Base-by-base conservation (phyloP, 2,329 filamentous ascomycete genomes). In the Torrubiella hemipterigena region DNA sequence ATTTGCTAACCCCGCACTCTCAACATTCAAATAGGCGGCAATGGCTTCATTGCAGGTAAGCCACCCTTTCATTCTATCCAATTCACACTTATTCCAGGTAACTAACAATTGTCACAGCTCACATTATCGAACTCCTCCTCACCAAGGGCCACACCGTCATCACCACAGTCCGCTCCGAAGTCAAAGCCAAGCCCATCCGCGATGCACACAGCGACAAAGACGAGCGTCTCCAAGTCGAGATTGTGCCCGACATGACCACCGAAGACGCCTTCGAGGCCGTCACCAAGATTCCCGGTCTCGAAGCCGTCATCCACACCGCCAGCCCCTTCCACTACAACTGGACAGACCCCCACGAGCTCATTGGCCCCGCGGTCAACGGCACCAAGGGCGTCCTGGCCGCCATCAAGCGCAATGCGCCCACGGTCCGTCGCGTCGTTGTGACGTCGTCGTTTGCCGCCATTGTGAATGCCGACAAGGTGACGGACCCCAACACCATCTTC, bases 161-260 rank as follows among this genome's bases (percentile, higher is more conserved):
- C 37, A 72, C 68, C 22, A 74, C 69, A 1, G 68, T 73, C 32
- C 64, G 69, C 27, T 62, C 59, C 27, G 59, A 71, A 38, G 56
- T 61, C 28, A 73, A 74, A 46, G 69, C 69, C 13, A 42, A 57
- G 27, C 60, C 59, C 42, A 66, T 75, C 38, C 61, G 61, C 28
- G 53, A 57, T 31, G 62, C 67, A 8, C 59, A 71, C 46, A 55
- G 63, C 3, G 49, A 52, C 14, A 48, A 60, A 36, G 46, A 45
- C 35, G 56, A 61, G 11, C 56, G 58, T 19, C 63, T 76, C 13
- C 45, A 54, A 19, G 56, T 68, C 10, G 58, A 51, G 33, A 75
- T 91, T 42, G 83, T 93, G 16, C 73, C 78, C 13, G 84, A 93
- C 48, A 81, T 93, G 42, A 81, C 82, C 4, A 55, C 75, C 46